Evolutionary conservation across 805 yeast genomes (phyloP).

Genomic region (Saccharomyces cerevisiae): DNA sequence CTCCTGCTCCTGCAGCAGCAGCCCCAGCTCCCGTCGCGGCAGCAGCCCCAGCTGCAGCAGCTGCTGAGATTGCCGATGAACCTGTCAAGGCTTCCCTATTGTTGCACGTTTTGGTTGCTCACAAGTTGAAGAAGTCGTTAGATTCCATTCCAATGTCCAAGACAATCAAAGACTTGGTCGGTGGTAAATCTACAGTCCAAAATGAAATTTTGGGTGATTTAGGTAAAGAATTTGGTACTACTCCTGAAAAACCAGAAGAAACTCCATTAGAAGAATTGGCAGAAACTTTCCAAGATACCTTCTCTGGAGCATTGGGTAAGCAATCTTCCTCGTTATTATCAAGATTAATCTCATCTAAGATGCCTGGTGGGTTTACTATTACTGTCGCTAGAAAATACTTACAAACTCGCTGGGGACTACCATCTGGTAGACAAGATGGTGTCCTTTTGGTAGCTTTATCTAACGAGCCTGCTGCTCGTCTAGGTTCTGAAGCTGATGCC

Average conservation of each 20-base stretch:
- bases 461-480: slow-evolving; percentile 84
- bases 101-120: slow-evolving; percentile 86
- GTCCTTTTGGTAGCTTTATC: slow-evolving; percentile 76
- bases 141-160: slow-evolving; percentile 81
- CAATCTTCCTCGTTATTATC: slow-evolving; percentile 84
- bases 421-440: slow-evolving; percentile 89
- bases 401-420: slow-evolving; percentile 88
- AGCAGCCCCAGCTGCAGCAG: slow-evolving; percentile 56
- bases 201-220: slow-evolving; percentile 97
- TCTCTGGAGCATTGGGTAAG: slow-evolving; percentile 84
- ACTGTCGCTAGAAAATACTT: slow-evolving; percentile 88
- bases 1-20: slow-evolving; percentile 40
- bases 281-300: slow-evolving; percentile 86
- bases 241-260: slow-evolving; percentile 99
- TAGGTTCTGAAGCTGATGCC: slow-evolving; percentile 82
- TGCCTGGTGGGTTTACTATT: slow-evolving; percentile 99
- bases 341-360: slow-evolving; percentile 88
- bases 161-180: slow-evolving; percentile 93
- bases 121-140: slow-evolving; percentile 84
- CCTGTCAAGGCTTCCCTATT: slow-evolving; percentile 80
- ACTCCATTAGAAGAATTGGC: slow-evolving; percentile 94
- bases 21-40: slow-evolving; percentile 52
- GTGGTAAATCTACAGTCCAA: slow-evolving; percentile 97
- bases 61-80: slow-evolving; percentile 75
- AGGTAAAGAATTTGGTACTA: slow-evolving; percentile 95